phyloP scores from a whole-genome alignment of 139 green algal species.

The Pycnococcus provasolii region DNA sequence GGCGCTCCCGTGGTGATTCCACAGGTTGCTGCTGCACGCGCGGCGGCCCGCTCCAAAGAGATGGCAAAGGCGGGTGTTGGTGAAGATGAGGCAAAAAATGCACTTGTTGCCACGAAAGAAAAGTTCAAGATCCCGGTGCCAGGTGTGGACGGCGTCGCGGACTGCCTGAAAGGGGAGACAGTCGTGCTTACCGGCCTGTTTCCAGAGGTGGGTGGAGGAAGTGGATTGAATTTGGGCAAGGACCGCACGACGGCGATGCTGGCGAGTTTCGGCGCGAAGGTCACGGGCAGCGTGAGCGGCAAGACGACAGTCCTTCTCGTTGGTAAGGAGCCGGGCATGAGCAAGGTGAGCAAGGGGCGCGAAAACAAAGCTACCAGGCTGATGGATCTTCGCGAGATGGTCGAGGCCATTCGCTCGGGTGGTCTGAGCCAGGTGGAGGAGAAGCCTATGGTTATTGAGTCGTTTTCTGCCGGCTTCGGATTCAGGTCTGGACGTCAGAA shows the following conservation, averaged over 20 bases:
- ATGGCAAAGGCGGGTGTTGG: not conserved
- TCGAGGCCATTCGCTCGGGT: no score
- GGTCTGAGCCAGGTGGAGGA: no score
- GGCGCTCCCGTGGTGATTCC: not conserved
- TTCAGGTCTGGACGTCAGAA: no score
- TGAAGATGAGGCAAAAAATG: no score
- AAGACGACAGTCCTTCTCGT: constrained; percentile 34
- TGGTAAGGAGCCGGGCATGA: constrained; percentile 18
- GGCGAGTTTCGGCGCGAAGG: constrained; percentile 26
- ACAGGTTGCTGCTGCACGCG: not conserved
- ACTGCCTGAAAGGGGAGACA: constrained; percentile 18
- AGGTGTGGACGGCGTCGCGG: not conserved
- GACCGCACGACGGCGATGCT: constrained; percentile 18
- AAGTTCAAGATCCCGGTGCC: not conserved
- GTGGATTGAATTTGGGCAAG: constrained; percentile 30
- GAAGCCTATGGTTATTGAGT: no score
- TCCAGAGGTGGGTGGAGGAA: constrained; percentile 25
- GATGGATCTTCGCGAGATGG: no score
- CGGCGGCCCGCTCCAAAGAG: not conserved
- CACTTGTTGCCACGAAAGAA: no score
- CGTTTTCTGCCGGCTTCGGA: no score
- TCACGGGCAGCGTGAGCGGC: constrained; percentile 23
- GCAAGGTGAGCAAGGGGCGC: constrained; percentile 16
- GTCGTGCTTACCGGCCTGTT: constrained; percentile 34
- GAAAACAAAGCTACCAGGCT: no score